Base-by-base conservation (phyloP, 192 early-diverging fungal species). In the Coemansia sp. region DNA sequence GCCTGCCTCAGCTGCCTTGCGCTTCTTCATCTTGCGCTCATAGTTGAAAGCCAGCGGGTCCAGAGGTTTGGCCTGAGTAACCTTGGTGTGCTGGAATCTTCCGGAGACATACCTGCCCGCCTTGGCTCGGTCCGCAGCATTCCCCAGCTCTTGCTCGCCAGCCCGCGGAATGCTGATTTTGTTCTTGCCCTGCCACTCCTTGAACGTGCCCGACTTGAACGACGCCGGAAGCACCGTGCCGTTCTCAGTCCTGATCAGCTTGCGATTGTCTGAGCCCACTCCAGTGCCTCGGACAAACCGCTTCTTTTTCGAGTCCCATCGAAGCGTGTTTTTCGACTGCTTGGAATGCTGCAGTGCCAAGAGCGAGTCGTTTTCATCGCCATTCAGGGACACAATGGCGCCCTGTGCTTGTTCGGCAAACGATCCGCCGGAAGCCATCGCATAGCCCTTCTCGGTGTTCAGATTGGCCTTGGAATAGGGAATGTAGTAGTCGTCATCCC, bases 301-400 rank as follows among this genome's bases (percentile, higher is more conserved):
- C 72, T 91, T 93, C 80, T 97, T 96, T 62, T 86, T 91, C 47
- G 84, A 80, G 68, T 99, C 94, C 96, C 96, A 99, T 31, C 87
- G 81, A 36, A 94, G 53, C 6, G 69, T 74, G 15, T 82, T 81
- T 43, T 72, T 80, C 11, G 59, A 58, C 48, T 66, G 62, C 45
- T 76, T 62, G 18, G 69, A 56, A n/a, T 79, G 68, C 58, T 88
- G 93, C 51, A 80, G 66, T 12, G 74, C 81, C 30, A 80, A 74
- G 23, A 64, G 70, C 62, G 81, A 81, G 23, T 80, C 81, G 48
- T 83, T 82, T 48, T 97, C 96, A 65, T 97, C 96, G 28, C 85
- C 90, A 46, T 82, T 80, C 23, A 95, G 45, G 48, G 90, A 87
- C 28, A 97, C 64, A 4, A 85, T 85, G 0, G 91, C 90, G 5